Percentiles rank a stretch among this genome's conserved stretches.
Evolutionary conservation across 257 asterid genomes (phyloP).

Genomic region (Ocimum tenuiflorum): DNA sequence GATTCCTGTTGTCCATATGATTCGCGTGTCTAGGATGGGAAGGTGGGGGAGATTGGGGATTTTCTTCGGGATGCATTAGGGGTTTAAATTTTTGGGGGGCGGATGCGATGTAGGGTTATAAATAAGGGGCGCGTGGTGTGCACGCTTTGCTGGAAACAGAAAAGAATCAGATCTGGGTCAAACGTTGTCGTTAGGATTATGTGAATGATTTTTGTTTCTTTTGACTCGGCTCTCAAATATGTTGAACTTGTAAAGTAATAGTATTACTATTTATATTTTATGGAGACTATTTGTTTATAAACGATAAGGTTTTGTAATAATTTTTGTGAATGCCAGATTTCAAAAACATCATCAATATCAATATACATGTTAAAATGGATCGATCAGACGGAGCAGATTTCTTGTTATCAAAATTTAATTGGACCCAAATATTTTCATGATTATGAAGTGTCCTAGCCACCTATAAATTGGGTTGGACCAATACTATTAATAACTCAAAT

Average conservation of each 20-base stretch:
- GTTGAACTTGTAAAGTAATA: neutral
- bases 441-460: too few species aligned
- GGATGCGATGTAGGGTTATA: conserved; percentile 30
- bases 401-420: too few species aligned
- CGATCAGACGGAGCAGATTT: too few species aligned
- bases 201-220: neutral
- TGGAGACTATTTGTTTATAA: too few species aligned
- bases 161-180: conserved; percentile 31
- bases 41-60: neutral
- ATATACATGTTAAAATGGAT: too few species aligned
- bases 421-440: too few species aligned
- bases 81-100: neutral
- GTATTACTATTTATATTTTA: too few species aligned
- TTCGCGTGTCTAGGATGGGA: conserved; percentile 17
- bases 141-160: conserved; percentile 35
- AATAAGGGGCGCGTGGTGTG: conserved; percentile 42
- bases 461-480: too few species aligned
- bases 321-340: too few species aligned
- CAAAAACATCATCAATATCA: too few species aligned
- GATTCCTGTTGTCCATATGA: conserved; percentile 10
- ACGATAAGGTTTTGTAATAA: too few species aligned
- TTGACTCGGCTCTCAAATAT: conserved; percentile 20
- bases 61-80: neutral
- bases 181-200: conserved; percentile 28
- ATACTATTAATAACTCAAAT: too few species aligned